A percentile compares a stretch with the other conserved stretches of the same genome.
These are phyloP conservation scores for Microstegium vimineum DNA, from an alignment of 176 grass and related monocot species.

Conservation along the genomic window DNA sequence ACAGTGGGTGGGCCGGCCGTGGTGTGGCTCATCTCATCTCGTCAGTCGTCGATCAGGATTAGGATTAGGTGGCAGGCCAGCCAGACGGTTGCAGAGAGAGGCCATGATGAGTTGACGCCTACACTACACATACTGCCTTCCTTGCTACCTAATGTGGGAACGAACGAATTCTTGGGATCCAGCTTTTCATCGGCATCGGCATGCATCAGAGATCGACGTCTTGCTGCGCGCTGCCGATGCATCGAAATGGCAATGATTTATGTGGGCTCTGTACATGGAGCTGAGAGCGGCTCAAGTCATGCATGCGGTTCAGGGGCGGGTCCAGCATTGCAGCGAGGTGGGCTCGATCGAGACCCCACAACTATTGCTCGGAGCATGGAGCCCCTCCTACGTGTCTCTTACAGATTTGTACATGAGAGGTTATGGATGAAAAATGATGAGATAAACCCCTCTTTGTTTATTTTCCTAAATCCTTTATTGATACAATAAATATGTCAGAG, in stretches of 20 bases:
- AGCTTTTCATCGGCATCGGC: background rate
- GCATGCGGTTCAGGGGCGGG: too few relatives aligned
- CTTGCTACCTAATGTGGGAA: background rate
- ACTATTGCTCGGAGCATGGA: too few relatives aligned
- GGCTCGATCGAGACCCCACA: too few relatives aligned
- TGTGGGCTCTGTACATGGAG: background rate
- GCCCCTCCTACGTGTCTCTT: too few relatives aligned
- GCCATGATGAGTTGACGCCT: background rate
- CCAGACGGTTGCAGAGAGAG: background rate
- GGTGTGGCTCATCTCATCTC: background rate
- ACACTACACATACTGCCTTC: background rate
- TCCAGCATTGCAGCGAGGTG: too few relatives aligned
- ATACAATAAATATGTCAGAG: too few relatives aligned
- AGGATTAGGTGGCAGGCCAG: background rate
- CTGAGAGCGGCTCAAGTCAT: too few relatives aligned
- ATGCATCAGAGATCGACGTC: background rate
- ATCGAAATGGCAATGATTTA: background rate
- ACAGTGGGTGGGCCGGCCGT: background rate
- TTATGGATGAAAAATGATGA: too few relatives aligned
- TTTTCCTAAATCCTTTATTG: too few relatives aligned
- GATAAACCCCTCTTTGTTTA: too few relatives aligned
- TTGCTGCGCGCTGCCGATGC: background rate
- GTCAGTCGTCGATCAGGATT: background rate
- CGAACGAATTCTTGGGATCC: background rate
- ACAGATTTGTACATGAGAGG: too few relatives aligned